phyloP scores from a whole-genome alignment of 1,139 yeast species.

The Cylindricascospora bacillispora region DNA sequence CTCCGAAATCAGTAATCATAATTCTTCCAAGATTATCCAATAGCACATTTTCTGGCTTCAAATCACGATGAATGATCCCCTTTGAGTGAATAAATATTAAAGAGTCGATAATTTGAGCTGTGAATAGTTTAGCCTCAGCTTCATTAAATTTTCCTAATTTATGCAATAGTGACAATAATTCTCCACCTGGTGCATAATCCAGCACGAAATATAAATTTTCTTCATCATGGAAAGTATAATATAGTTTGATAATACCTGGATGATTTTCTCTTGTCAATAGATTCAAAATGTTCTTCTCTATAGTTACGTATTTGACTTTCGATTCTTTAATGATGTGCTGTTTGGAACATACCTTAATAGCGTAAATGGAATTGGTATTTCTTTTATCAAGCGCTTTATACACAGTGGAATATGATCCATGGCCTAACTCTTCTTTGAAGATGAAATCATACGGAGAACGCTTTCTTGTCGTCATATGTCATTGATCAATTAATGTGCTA shows the following conservation, averaged over 20 bases:
- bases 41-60: conserved; percentile 66
- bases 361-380: conserved; percentile 40
- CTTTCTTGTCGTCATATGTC: conserved; percentile 30
- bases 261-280: conserved; percentile 54
- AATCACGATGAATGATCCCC: conserved; percentile 70
- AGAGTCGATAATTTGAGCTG: conserved; percentile 66
- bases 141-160: conserved; percentile 70
- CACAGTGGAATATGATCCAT: conserved; percentile 93
- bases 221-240: conserved; percentile 90
- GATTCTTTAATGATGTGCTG: conserved; percentile 90
- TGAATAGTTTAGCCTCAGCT: conserved; percentile 56
- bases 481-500: conserved; percentile 5
- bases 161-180: conserved; percentile 66
- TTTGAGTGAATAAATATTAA: conserved; percentile 61
- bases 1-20: conserved; percentile 73
- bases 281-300: conserved; percentile 86
- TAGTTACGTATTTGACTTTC: conserved; percentile 90
- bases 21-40: conserved; percentile 51
- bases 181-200: conserved; percentile 91
- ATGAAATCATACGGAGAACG: conserved; percentile 74
- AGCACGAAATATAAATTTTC: conserved; percentile 80
- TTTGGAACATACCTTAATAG: conserved; percentile 84
- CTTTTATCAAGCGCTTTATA: conserved; percentile 61
- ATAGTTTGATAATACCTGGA: conserved; percentile 78
- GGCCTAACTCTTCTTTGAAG: conserved; percentile 81